Evolutionary conservation across 2,329 filamentous ascomycete species (phyloP), one percentile per base, ranked within the genome.

Genomic region (Hortaea sp.): DNA sequence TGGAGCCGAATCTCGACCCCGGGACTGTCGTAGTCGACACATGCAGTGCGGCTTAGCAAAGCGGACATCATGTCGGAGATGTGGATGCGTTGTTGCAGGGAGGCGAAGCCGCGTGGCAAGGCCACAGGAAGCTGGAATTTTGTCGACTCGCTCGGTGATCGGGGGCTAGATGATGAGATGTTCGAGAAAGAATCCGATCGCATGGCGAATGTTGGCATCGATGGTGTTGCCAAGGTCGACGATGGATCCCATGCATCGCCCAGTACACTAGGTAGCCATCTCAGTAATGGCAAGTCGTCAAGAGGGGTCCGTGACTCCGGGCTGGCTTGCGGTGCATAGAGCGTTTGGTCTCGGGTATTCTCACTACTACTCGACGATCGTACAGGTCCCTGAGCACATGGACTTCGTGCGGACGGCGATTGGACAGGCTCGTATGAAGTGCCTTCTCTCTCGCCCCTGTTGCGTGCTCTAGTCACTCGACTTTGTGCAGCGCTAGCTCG

Each of bases 401-500:
- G 32, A 35, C 9, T 9, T 35, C 32, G 32, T 9, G n/a, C 9
- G 10, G 47, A 13, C 12, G 41, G 45, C 6, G 45, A 45, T 20
- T 46, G 38, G 12, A 43, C 35, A 35, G 37, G 40, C 13, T 55
- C 53, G 37, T 31, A 44, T 28, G 48, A 39, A n/a, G 49, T 42
- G 13, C 51, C 49, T 28, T 61, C 59, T 11, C 57, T 53, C 31
- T 59, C 59, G 20, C 56, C 60, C 6, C 61, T 53, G 40, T 63
- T 63, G 11, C 59, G 54, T 28, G 59, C 59, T 51, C 61, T 46
- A 7, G 61, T 63, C 34, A 63, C 55, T 47, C 61, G 44, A 41
- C 57, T 60, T 41, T 61, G 57, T 1, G 60, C 60, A 29, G 61
- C 61, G 45, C 60, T 63, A 7, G 61, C 61, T 38, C 61, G 54